These are phyloP conservation scores for Alternaria triticimaculans DNA, from an alignment of 2,329 filamentous ascomycete species.

Conservation along the genomic window DNA sequence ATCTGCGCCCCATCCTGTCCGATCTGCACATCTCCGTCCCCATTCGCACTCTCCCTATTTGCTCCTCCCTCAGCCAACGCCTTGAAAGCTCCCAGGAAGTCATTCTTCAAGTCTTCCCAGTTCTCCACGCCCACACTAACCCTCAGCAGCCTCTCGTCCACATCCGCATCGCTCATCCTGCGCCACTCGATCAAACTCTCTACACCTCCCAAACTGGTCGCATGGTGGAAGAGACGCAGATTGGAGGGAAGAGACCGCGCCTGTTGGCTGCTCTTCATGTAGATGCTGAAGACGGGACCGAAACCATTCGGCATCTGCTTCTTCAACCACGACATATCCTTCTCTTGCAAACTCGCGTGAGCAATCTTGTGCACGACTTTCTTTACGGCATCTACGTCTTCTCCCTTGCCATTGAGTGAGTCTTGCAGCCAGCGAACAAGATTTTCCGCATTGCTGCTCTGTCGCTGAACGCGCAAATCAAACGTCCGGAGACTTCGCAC, in stretches of 20 bases:
- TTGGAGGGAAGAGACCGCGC: constrained; percentile 78
- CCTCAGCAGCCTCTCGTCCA: constrained; percentile 76
- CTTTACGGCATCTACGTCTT: constrained; percentile 55
- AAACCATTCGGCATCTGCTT: constrained; percentile 92
- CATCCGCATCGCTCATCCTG: constrained; percentile 78
- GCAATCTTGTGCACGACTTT: constrained; percentile 66
- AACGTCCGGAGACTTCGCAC: constrained; percentile 85
- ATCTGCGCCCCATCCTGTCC: constrained; percentile 30
- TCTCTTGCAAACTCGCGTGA: constrained; percentile 81
- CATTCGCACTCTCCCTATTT: not conserved
- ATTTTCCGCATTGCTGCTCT: constrained; percentile 72
- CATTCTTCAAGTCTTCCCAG: constrained; percentile 81
- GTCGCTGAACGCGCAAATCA: constrained; percentile 79
- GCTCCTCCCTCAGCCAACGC: constrained; percentile 14
- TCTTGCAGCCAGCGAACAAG: constrained; percentile 75
- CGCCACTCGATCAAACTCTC: constrained; percentile 98
- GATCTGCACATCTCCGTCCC: constrained; percentile 24
- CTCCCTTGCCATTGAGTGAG: constrained; percentile 52
- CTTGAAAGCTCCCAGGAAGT: constrained; percentile 60
- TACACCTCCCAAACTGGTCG: constrained; percentile 90
- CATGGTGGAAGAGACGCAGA: constrained; percentile 86
- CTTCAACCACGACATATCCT: constrained; percentile 70
- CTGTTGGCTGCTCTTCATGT: constrained; percentile 64
- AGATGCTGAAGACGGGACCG: constrained; percentile 84
- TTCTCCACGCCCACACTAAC: constrained; percentile 88